These are phyloP conservation scores for Zea luxurians DNA, from an alignment of 176 grass and related monocot species.

Conservation along the genomic window DNA sequence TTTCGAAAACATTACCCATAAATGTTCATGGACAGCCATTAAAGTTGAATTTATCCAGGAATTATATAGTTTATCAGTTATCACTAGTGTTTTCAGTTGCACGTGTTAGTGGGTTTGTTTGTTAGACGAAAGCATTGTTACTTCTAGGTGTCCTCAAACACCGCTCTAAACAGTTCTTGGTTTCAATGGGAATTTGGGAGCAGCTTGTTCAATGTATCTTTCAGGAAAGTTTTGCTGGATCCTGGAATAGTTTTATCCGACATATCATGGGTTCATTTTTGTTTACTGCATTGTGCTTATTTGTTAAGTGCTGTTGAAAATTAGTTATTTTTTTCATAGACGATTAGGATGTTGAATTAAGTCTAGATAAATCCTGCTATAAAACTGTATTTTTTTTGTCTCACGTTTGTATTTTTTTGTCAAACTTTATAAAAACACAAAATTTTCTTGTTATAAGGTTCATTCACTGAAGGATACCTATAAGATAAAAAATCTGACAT, in stretches of 20 bases:
- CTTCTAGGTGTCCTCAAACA: slow-evolving; percentile 5
- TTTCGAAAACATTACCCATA: not conserved
- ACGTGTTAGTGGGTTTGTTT: not conserved
- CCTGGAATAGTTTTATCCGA: not conserved
- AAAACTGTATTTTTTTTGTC: not conserved
- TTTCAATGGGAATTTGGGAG: not conserved
- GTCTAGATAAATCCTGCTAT: not conserved
- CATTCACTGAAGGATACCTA: not conserved
- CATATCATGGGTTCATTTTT: not conserved
- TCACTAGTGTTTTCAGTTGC: not conserved
- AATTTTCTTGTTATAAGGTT: slow-evolving; percentile 10
- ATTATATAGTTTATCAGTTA: not conserved
- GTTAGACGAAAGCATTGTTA: slow-evolving; percentile 1
- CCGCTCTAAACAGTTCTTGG: not conserved
- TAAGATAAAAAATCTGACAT: slow-evolving; percentile 10
- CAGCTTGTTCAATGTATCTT: not conserved
- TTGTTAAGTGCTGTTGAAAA: not conserved
- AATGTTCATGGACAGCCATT: slow-evolving; percentile 14
- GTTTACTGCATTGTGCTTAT: not conserved
- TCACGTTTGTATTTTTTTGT: slow-evolving; percentile 10
- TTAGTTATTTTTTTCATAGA: not conserved
- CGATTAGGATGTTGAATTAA: not conserved
- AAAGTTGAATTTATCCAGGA: slow-evolving; percentile 13
- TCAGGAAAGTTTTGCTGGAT: not conserved
- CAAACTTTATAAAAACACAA: not conserved